Evolutionary conservation across 768 basidiomycete genomes (phyloP), one percentile per base, ranked within the genome.

Genomic region (Mycena venus): DNA sequence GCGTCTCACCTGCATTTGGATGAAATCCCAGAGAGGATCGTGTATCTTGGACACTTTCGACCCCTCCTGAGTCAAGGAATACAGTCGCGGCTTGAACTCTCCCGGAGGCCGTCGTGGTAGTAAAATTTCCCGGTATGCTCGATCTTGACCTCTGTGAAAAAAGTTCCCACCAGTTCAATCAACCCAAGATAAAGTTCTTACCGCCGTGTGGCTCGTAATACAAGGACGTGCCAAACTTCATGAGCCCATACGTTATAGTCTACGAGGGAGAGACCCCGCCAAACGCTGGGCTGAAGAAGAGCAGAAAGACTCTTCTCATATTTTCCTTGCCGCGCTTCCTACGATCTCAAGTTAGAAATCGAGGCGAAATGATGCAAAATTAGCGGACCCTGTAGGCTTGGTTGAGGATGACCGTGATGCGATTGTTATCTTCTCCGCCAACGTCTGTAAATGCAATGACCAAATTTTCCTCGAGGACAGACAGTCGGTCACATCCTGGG

Each of bases 161-260:
- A 67, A 40, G 7, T 32, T 29, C 25, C 63, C 29, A 72, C 27
- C 44, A 68, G 36, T 27, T 36, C 21, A 21, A 21, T 32, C 19
- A 55, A 61, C 56, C 36, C 29, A 59, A 74, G 53, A 51, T 63
- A 51, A 47, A 65, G n/a, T 69, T 51, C 85, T 49, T 80, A 94
- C 95, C 92, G 89, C 66, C 95, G 91, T 70, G 90, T 91, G 15
- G 92, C 89, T 27, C 93, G 89, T 72, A 95, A 81, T 15, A 87
- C 88, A 31, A 96, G 85, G 65, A 94, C 89, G 79, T 94, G 90
- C 96, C 95, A 96, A 55, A 96, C 88, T 79, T 93, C 90, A 59
- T 87, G 85, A 23, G 93, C 91, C 95, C 96, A 96, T 38, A 87
- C 83, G n/a, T 85, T 83, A 80, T 94, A 94, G 80, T 93, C 92